phyloP scores from a whole-genome alignment of 208 protist species.

The Leishmania aethiopica region DNA sequence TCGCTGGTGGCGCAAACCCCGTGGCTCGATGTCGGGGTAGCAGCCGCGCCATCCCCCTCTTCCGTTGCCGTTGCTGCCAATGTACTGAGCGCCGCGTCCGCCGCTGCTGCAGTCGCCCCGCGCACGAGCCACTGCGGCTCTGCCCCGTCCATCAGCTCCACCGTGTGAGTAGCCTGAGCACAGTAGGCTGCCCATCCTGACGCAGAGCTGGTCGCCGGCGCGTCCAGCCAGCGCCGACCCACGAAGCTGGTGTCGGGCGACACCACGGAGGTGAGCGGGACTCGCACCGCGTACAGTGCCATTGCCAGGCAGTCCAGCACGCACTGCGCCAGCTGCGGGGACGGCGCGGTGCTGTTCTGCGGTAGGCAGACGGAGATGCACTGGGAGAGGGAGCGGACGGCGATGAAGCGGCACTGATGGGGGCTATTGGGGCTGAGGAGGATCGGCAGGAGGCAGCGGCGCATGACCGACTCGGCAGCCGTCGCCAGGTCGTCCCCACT shows the following conservation, averaged over 20 bases:
- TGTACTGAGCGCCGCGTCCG: background rate
- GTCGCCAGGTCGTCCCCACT: slow-evolving; percentile 28
- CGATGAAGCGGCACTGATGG: slow-evolving; percentile 42
- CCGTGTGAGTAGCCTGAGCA: slow-evolving; percentile 15
- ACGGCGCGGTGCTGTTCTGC: slow-evolving; percentile 18
- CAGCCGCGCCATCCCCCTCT: background rate
- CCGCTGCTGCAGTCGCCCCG: slow-evolving; percentile 2
- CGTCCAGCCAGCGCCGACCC: slow-evolving; percentile 23
- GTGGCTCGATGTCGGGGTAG: slow-evolving; percentile 8
- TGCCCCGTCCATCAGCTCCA: slow-evolving; percentile 22
- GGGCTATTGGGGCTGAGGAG: slow-evolving; percentile 47
- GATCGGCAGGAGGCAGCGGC: slow-evolving; percentile 74
- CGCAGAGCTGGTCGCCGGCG: slow-evolving; percentile 1
- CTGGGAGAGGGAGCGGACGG: slow-evolving; percentile 59
- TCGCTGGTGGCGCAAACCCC: slow-evolving; percentile 3
- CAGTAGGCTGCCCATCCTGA: slow-evolving; percentile 16
- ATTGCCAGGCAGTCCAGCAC: slow-evolving; percentile 44
- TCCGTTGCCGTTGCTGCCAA: background rate
- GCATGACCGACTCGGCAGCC: slow-evolving; percentile 51
- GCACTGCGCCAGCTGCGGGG: slow-evolving; percentile 23
- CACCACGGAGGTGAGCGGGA: slow-evolving; percentile 20
- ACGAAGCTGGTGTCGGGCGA: slow-evolving; percentile 19
- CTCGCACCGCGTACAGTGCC: slow-evolving; percentile 24
- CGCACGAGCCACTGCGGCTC: slow-evolving; percentile 29
- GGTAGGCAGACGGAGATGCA: slow-evolving; percentile 54